Conservation (phyloP, 2,329 filamentous ascomycete genomes). For the Lecanoromycetidae sp. region DNA sequence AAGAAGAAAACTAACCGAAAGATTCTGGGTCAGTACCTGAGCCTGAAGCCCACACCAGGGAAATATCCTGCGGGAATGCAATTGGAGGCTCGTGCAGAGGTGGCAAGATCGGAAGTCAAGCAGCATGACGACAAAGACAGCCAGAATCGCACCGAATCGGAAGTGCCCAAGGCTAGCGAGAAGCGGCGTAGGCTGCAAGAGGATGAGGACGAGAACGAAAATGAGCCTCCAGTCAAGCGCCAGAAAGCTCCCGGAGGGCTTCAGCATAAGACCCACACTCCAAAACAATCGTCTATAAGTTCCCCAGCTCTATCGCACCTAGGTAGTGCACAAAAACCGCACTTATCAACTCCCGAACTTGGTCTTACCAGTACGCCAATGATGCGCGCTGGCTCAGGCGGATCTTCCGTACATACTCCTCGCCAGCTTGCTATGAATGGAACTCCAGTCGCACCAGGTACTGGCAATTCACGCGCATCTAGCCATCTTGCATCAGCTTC, state of each 20-base stretch:
- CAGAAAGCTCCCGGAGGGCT: conserved; percentile 26
- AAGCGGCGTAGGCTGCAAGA: conserved; percentile 23
- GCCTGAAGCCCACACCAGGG: conserved; percentile 7
- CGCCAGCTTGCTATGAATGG: conserved; percentile 1
- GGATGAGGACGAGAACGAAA: conserved; percentile 19
- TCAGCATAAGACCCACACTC: conserved; percentile 28
- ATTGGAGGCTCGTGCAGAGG: background rate
- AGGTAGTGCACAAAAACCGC: conserved; percentile 24
- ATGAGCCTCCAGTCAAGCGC: conserved; percentile 25
- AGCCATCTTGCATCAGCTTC: conserved; percentile 23
- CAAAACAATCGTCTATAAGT: conserved; percentile 26
- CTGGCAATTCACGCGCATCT: background rate
- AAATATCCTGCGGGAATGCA: conserved; percentile 2
- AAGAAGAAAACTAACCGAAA: conserved; percentile 9
- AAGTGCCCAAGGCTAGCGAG: conserved; percentile 10
- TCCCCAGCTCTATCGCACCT: conserved; percentile 24
- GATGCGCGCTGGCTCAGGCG: conserved; percentile 21
- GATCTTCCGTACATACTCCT: conserved; percentile 17
- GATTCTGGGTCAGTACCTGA: conserved; percentile 3
- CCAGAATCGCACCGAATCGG: background rate
- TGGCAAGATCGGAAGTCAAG: background rate
- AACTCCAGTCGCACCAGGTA: conserved; percentile 10
- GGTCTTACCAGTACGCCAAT: conserved; percentile 12
- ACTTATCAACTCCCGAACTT: conserved; percentile 13
- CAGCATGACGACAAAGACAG: background rate